phyloP scores from a whole-genome alignment of 257 asterid genomes.

The Mitragyna speciosa region DNA sequence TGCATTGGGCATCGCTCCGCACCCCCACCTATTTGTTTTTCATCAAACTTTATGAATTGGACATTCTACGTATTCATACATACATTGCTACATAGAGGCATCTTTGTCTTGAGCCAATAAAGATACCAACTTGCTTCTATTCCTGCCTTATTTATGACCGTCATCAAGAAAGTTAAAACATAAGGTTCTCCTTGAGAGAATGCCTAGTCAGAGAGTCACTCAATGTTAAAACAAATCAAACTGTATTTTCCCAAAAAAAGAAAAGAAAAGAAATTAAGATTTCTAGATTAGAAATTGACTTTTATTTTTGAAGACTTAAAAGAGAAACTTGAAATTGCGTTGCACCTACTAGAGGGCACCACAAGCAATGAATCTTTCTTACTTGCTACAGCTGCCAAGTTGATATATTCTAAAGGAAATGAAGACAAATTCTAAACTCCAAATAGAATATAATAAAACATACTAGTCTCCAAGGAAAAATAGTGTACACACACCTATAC shows the following conservation, averaged over 20 bases:
- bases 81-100: conserved; percentile 5
- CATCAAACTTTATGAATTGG: background rate
- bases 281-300: too few relatives aligned
- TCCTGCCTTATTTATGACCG: background rate
- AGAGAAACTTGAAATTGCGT: too few relatives aligned
- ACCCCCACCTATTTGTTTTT: background rate
- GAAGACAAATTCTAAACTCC: too few relatives aligned
- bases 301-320: too few relatives aligned
- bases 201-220: background rate
- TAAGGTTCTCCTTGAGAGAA: background rate
- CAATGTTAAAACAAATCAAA: background rate
- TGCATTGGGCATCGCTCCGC: conserved; percentile 16
- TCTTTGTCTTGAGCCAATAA: background rate
- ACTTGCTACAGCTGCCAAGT: background rate
- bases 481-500: too few relatives aligned
- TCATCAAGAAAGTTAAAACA: background rate
- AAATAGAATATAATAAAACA: too few relatives aligned
- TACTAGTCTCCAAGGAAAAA: too few relatives aligned
- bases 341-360: background rate
- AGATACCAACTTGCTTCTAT: background rate
- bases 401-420: too few relatives aligned
- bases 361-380: background rate
- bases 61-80: background rate
- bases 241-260: too few relatives aligned
- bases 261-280: too few relatives aligned